These are phyloP conservation scores for Debaryomyces robertsiae DNA, from an alignment of 1,139 yeast genomes.

Conservation along the genomic window DNA sequence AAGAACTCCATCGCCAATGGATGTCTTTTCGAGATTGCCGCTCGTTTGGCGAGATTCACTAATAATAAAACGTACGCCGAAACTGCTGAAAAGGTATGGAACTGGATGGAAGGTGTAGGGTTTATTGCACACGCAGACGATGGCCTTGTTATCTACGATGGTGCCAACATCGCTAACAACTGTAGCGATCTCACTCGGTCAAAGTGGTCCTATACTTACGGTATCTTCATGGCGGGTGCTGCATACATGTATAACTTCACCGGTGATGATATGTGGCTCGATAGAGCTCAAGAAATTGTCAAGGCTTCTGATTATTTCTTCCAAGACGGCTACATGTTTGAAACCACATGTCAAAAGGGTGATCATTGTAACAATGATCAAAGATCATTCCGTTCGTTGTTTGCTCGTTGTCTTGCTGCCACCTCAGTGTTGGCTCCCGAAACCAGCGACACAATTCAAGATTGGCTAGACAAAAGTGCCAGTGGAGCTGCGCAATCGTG, in stretches of 20 bases:
- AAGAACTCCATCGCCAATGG: conserved; percentile 82
- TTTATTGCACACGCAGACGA: conserved; percentile 45
- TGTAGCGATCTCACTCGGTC: conserved; percentile 56
- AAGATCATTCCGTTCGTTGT: conserved; percentile 73
- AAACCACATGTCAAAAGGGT: conserved; percentile 59
- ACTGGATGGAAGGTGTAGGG: conserved; percentile 62
- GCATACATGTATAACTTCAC: conserved; percentile 74
- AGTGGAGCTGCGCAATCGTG: conserved; percentile 72
- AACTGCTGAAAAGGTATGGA: conserved; percentile 67
- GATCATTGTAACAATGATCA: conserved; percentile 72
- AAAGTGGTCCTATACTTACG: conserved; percentile 82
- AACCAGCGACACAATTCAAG: conserved; percentile 43
- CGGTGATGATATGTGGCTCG: conserved; percentile 56
- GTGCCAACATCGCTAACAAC: conserved; percentile 60
- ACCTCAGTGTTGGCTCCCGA: conserved; percentile 60
- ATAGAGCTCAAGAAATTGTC: conserved; percentile 53
- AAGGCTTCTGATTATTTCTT: conserved; percentile 49
- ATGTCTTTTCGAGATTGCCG: conserved; percentile 73
- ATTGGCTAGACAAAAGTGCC: conserved; percentile 54
- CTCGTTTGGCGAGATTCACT: conserved; percentile 75
- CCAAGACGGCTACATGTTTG: conserved; percentile 55
- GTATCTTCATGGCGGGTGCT: conserved; percentile 69
- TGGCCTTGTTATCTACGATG: conserved; percentile 62
- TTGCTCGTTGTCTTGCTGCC: conserved; percentile 64
- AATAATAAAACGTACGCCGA: conserved; percentile 61